Percentiles rank a stretch among this genome's conserved stretches.
phyloP scores from a whole-genome alignment of 495 filamentous ascomycete species.

The Penicillium coffeae region DNA sequence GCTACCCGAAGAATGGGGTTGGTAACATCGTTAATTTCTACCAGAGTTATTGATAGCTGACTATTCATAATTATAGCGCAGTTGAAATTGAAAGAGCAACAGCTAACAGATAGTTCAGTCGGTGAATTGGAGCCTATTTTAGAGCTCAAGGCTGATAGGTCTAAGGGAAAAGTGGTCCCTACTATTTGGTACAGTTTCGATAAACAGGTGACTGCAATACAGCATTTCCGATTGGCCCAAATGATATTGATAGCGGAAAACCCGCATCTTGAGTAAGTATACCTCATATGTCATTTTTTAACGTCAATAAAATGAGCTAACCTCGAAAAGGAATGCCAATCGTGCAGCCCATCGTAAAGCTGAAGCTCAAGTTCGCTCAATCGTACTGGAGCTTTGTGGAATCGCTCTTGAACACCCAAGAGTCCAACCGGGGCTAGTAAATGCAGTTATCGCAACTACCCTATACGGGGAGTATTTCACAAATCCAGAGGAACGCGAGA shows the following conservation, averaged over 20 bases:
- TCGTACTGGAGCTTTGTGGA: constrained; percentile 23
- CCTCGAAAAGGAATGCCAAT: constrained; percentile 7
- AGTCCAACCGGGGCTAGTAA: constrained; percentile 21
- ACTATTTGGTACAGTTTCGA: constrained; percentile 24
- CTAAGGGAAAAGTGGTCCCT: constrained; percentile 24
- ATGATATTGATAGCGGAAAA: constrained; percentile 24
- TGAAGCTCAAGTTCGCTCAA: constrained; percentile 22
- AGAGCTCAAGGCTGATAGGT: constrained; percentile 13
- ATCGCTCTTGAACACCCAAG: constrained; percentile 16
- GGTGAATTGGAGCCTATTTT: constrained; percentile 19
- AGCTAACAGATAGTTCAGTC: constrained; percentile 8
- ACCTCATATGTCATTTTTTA: not conserved
- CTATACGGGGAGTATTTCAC: constrained; percentile 29
- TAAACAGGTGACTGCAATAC: constrained; percentile 19
- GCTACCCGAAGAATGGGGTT: constrained; percentile 17
- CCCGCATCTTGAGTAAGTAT: constrained; percentile 23
- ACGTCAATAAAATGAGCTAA: not conserved
- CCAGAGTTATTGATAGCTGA: not conserved
- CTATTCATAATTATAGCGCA: constrained; percentile 9
- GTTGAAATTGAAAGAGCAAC: constrained; percentile 14
- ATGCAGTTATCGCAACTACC: constrained; percentile 24
- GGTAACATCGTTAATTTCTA: not conserved
- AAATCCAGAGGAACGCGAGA: constrained; percentile 17
- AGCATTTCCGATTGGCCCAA: constrained; percentile 21
- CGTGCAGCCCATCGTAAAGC: constrained; percentile 19